Evolutionary conservation across 441 rosid genomes (phyloP).

Genomic region (Francoa sonchifolia): DNA sequence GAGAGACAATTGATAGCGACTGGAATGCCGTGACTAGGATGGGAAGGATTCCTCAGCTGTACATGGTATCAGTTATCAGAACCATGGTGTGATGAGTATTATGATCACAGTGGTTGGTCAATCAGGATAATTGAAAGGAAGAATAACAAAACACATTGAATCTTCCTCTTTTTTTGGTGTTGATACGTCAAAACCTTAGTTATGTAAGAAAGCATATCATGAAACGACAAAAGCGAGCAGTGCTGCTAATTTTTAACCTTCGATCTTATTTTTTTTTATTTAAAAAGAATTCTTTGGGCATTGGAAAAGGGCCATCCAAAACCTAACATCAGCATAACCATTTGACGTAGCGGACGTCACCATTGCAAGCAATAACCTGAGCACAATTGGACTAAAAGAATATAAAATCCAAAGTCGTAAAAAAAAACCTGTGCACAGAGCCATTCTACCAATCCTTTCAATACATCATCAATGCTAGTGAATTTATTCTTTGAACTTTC

Average conservation of each 20-base stretch:
- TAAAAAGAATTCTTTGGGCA: too few species aligned
- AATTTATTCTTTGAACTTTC: slow-evolving; percentile 49
- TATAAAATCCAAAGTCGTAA: not conserved
- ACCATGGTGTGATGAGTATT: slow-evolving; percentile 5
- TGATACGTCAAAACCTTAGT: too few species aligned
- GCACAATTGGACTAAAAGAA: not conserved
- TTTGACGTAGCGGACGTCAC: too few species aligned
- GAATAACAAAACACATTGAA: not conserved
- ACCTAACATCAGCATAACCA: too few species aligned
- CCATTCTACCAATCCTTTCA: slow-evolving; percentile 90
- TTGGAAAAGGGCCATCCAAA: too few species aligned
- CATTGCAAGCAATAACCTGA: not conserved
- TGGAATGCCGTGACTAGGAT: slow-evolving; percentile 74
- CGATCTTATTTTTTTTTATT: too few species aligned
- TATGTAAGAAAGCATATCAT: too few species aligned
- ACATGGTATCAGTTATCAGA: slow-evolving; percentile 15
- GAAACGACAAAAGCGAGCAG: too few species aligned
- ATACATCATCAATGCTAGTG: slow-evolving; percentile 64
- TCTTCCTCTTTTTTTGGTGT: too few species aligned
- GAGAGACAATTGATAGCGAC: slow-evolving; percentile 75
- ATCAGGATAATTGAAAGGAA: too few species aligned
- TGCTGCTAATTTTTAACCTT: too few species aligned
- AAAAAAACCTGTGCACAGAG: slow-evolving; percentile 78
- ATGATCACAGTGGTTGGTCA: not conserved
- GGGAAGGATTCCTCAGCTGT: slow-evolving; percentile 88